These are phyloP conservation scores for Cupressus sempervirens DNA, from an alignment of 75 land plant genomes.

Conservation along the genomic window DNA sequence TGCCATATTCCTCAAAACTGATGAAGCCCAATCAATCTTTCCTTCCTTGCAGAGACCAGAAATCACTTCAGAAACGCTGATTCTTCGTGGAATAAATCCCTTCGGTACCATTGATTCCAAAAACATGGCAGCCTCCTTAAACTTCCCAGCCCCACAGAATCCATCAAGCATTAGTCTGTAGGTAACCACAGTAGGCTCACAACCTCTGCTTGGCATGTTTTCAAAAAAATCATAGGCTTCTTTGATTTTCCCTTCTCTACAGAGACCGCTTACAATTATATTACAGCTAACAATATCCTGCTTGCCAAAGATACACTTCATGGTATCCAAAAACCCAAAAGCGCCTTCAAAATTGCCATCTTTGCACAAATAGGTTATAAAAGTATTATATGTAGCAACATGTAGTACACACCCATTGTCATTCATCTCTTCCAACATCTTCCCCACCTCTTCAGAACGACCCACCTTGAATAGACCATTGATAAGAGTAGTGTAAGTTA, in stretches of 20 bases:
- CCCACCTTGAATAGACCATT: constrained; percentile 17
- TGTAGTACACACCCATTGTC: constrained; percentile 11
- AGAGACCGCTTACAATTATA: constrained; percentile 10
- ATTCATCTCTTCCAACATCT: constrained; percentile 19
- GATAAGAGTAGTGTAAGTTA: constrained; percentile 33
- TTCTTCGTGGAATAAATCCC: constrained; percentile 4
- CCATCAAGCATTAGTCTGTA: constrained; percentile 22
- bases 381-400: constrained; percentile 8
- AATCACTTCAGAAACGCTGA: constrained; percentile 6
- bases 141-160: constrained; percentile 8
- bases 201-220: constrained; percentile 14
- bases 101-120: constrained; percentile 10
- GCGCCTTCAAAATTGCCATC: constrained; percentile 12
- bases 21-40: constrained; percentile 1
- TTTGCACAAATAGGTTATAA: constrained; percentile 12
- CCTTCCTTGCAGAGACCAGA: constrained; percentile 20
- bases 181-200: constrained; percentile 17
- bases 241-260: constrained; percentile 6
- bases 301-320: constrained; percentile 5
- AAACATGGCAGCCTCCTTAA: constrained; percentile 14
- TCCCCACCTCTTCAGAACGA: constrained; percentile 1
- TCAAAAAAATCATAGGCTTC: constrained; percentile 18
- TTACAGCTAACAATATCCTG: constrained; percentile 18
- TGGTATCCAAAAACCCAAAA: constrained; percentile 11
- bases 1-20: constrained; percentile 11